Percentiles rank a stretch among this genome's conserved stretches.
phyloP scores from a whole-genome alignment of 1,284 basidiomycete genomes.

The Somion occarium region DNA sequence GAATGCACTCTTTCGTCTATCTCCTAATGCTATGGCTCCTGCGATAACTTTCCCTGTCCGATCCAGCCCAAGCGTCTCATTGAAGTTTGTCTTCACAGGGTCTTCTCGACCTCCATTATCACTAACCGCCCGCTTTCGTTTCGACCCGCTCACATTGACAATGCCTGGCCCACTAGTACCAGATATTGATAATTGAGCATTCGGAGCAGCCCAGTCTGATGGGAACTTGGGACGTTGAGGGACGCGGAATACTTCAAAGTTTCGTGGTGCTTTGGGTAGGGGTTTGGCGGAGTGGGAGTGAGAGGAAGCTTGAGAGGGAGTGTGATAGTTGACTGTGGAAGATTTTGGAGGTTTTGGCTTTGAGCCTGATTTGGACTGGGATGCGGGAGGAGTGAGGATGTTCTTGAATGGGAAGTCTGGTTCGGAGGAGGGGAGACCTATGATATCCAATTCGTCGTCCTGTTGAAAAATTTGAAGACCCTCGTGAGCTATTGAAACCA shows the following conservation, averaged over 20 bases:
- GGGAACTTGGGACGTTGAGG: not conserved
- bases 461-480: too few relatives aligned
- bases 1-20: not conserved
- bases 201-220: not conserved
- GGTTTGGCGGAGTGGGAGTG: not conserved
- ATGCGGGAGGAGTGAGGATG: not conserved
- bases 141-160: not conserved
- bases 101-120: not conserved
- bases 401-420: not conserved
- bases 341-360: not conserved
- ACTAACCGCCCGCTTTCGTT: not conserved
- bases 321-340: not conserved
- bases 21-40: not conserved
- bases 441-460: not conserved
- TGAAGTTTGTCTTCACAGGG: not conserved
- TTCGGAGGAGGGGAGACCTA: not conserved
- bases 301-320: not conserved
- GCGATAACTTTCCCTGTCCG: not conserved
- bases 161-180: not conserved
- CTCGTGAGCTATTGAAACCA: too few relatives aligned
- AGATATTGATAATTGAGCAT: not conserved
- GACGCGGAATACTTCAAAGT: too few relatives aligned
- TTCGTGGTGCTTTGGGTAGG: too few relatives aligned
- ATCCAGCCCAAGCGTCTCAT: constrained; percentile 6
- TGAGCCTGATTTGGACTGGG: not conserved